A percentile compares a stretch with the other conserved stretches of the same genome.
Conservation (phyloP, 2,329 filamentous ascomycete species). For the Graphiopsis chlorocephala region DNA sequence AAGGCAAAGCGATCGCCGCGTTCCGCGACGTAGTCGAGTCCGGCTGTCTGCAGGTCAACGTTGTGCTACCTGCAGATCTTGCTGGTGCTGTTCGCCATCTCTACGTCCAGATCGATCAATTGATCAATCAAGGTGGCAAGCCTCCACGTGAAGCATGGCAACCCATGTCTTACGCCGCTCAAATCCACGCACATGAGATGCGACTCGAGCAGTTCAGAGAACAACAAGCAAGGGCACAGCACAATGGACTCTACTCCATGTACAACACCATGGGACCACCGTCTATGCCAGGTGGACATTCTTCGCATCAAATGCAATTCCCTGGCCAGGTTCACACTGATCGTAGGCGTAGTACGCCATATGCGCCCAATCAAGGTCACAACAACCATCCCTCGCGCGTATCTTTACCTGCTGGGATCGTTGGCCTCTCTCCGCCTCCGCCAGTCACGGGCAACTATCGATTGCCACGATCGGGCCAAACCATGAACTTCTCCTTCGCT, state of each 20-base stretch:
- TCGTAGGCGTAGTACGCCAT: conserved; percentile 6
- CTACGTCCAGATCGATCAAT: conserved; percentile 35
- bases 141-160: conserved; percentile 25
- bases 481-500: conserved; percentile 32
- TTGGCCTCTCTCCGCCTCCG: background rate
- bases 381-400: background rate
- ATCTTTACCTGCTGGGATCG: background rate
- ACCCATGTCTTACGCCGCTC: conserved; percentile 33
- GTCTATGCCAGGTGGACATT: background rate
- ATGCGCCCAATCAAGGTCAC: background rate
- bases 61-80: conserved; percentile 21
- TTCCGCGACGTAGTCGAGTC: conserved; percentile 34
- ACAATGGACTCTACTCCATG: conserved; percentile 23
- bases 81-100: conserved; percentile 29
- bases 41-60: conserved; percentile 31
- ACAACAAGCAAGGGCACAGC: conserved; percentile 21
- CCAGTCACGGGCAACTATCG: background rate
- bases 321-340: background rate
- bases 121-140: conserved; percentile 32
- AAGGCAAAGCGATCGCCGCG: conserved; percentile 30
- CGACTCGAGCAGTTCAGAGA: conserved; percentile 27
- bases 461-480: conserved; percentile 26
- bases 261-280: conserved; percentile 15
- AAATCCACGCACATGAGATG: conserved; percentile 28
- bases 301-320: background rate